Evolutionary conservation across 2,329 filamentous ascomycete species (phyloP).

Genomic region (Ophiostoma perfectum): DNA sequence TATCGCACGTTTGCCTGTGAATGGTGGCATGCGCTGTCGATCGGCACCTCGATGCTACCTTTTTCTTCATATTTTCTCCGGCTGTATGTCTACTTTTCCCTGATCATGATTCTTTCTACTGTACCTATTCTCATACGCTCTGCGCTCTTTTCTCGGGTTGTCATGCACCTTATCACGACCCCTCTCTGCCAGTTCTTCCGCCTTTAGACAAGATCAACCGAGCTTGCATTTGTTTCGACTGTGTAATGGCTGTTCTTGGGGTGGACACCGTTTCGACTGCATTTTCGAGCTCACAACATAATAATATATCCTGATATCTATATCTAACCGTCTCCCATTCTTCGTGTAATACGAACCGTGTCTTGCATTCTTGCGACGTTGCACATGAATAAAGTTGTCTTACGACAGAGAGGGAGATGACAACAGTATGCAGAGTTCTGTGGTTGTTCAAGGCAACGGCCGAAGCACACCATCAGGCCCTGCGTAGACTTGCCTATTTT

Average conservation of each 20-base stretch:
- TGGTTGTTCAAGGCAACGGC: neutral
- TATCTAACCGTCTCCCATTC: neutral
- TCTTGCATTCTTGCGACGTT: neutral
- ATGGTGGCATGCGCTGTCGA: conserved; percentile 4
- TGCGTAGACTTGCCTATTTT: no score
- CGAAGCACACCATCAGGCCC: neutral
- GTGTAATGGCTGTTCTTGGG: neutral
- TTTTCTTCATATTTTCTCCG: conserved; percentile 2
- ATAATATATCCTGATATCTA: neutral
- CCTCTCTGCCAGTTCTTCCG: neutral
- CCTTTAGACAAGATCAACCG: neutral
- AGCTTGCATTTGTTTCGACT: neutral
- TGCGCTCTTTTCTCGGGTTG: neutral
- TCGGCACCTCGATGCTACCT: conserved; percentile 1
- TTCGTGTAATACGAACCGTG: neutral
- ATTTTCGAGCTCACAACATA: neutral
- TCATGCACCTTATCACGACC: neutral
- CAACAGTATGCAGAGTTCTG: neutral
- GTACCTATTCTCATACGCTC: neutral
- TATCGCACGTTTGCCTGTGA: neutral
- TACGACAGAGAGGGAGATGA: neutral
- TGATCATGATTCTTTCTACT: neutral
- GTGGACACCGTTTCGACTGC: neutral
- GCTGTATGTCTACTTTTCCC: neutral
- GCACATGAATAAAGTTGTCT: neutral